These are phyloP conservation scores for Phytophthora macrochlamydospora DNA, from an alignment of 352 stramenopile species.

Conservation along the genomic window DNA sequence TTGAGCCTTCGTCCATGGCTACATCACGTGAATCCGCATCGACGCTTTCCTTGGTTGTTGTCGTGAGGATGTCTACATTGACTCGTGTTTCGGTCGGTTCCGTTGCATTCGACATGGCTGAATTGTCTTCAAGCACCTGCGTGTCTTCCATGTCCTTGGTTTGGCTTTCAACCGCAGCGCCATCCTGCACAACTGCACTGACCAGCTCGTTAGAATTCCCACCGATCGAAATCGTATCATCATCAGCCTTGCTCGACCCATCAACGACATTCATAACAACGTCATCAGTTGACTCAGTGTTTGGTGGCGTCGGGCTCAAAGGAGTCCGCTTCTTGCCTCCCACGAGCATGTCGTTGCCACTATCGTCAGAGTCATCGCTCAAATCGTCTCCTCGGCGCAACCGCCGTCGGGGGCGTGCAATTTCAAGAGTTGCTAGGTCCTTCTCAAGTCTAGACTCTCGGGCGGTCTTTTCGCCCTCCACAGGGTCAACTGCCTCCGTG, in stretches of 20 bases:
- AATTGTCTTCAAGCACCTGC: slow-evolving; percentile 29
- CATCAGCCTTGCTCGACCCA: neutral
- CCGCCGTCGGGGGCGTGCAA: slow-evolving; percentile 39
- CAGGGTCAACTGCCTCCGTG: slow-evolving; percentile 8
- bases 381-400: slow-evolving; percentile 51
- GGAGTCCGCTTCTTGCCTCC: neutral
- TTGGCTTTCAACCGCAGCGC: slow-evolving; percentile 7
- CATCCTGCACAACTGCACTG: slow-evolving; percentile 11
- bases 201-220: neutral
- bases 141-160: slow-evolving; percentile 18
- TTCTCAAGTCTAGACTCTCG: slow-evolving; percentile 27
- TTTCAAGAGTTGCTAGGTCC: slow-evolving; percentile 31
- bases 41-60: too few species aligned
- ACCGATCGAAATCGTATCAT: neutral
- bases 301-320: too few species aligned
- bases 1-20: too few species aligned
- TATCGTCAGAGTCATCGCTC: slow-evolving; percentile 42
- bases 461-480: slow-evolving; percentile 21
- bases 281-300: slow-evolving; percentile 4
- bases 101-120: neutral
- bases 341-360: slow-evolving; percentile 52
- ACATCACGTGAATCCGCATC: too few species aligned
- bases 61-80: too few species aligned
- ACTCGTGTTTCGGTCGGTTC: slow-evolving; percentile 2
- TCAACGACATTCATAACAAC: slow-evolving; percentile 5